Evolutionary conservation across 306 rosid species (phyloP), one percentile per base, ranked within the genome.

Genomic region (Psophocarpus tetragonolobus): DNA sequence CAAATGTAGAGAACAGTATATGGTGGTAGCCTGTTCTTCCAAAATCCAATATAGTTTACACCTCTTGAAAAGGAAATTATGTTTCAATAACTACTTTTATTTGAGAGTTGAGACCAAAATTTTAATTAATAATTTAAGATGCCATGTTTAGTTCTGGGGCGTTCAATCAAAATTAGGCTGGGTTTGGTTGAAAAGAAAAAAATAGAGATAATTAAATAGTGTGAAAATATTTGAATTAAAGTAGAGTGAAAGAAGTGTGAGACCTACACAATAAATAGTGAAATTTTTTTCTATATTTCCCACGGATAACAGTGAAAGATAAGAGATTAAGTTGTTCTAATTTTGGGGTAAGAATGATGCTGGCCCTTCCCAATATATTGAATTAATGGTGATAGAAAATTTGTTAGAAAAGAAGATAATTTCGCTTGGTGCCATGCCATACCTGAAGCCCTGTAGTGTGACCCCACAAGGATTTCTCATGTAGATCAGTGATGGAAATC

Each of bases 1-100:
- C 48, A 61, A 47, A 47, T 54, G n/a, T 78, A 60, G 79, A 56
- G 70, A 58, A 60, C 42, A 29, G 36, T 24, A 12, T 18, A 45
- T 41, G 4, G 3, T 23, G n/a, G 27, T 50, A 11, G 14, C 62
- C 6, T 9, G 26, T 38, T 56, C 58, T 61, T 79, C 58, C 57
- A 6, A 65, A 79, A 62, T 10, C 20, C 5, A 60, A 41, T 5
- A 2, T 60, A 6, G 35, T 79, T 48, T 48, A 48, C 24, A 33
- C 72, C 26, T 24, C 42, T n/a, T 50, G 77, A 42, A 70, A 70
- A 48, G 47, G 21, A 39, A 41, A 18, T 54, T 61, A 30, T 71
- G 42, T 61, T 48, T 62, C 14, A 29, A 17, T 26, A 32, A 39
- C 17, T 13, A 17, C 17, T 13, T 9, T 48, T 27, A 29, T 32